Evolutionary conservation across 495 filamentous ascomycete species (phyloP), one percentile per base, ranked within the genome.

Genomic region (Collariella sp.): DNA sequence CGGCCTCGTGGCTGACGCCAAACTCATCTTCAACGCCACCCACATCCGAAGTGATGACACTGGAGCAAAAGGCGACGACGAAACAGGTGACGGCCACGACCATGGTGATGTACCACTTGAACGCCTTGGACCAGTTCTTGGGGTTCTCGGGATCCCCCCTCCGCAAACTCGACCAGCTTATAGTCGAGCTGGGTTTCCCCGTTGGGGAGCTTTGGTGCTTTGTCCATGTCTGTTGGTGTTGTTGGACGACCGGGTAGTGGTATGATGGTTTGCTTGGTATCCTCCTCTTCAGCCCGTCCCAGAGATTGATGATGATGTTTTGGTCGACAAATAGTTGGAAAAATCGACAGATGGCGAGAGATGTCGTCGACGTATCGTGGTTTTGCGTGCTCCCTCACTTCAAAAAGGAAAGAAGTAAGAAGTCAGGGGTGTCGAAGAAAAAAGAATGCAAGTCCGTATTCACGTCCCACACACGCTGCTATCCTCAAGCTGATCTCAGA

Each of bases 121-220:
- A 79, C 3, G 63, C 66, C 56, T 81, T 82, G 43, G 73, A 76
- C 81, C 81, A 86, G 65, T 86, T 86, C 70, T 85, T 84, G 15
- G 83, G 83, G 62, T 86, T 83, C 44, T 77, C 81, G 2, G 80
- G 80, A 74, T 80, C 87, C 69, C 68, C n/a, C 72, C 64, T 83
- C 75, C 9, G 70, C 73, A 65, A 88, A 91, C 0, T 81, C 84
- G 22, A 91, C 87, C 22, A 91, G 70, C 60, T 87, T 86, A 74
- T 83, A 87, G 50, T 68, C 45, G 11, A 59, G 50, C 29, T 33
- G 23, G 26, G 36, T 44, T 29, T 62, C 33, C 51, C 60, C 43
- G 1, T 48, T 11, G n/a, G 46, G 46, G 23, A 46, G 16, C 49
- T 60, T 61, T 35, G 44, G 49, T 2, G 46, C 43, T 16, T 60